These are phyloP conservation scores for Sugiyamaella boreocaroliniensis DNA, from an alignment of 805 yeast genomes.

Conservation along the genomic window DNA sequence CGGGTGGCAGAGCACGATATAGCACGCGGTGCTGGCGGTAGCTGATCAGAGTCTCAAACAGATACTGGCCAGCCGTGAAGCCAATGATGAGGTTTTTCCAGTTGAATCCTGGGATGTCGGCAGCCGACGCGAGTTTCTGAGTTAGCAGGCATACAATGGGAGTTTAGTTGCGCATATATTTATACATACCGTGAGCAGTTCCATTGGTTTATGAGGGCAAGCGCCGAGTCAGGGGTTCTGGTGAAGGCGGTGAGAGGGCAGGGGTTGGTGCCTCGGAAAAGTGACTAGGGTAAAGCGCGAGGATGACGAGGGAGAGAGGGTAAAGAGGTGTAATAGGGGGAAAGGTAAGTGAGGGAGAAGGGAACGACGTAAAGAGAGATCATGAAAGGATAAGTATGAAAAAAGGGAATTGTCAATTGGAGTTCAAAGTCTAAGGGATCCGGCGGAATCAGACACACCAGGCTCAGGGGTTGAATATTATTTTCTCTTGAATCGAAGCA, in stretches of 20 bases:
- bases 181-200: not conserved
- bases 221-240: not conserved
- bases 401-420: no score
- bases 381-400: no score
- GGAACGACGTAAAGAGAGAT: no score
- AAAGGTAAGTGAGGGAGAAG: no score
- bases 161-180: not conserved
- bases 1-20: constrained; percentile 54
- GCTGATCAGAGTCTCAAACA: constrained; percentile 66
- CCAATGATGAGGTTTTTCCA: constrained; percentile 77
- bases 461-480: no score
- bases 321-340: no score
- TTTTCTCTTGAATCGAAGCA: no score
- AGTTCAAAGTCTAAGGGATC: no score
- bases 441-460: no score
- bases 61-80: constrained; percentile 65
- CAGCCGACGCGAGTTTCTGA: constrained; percentile 38
- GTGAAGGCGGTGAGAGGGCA: not conserved
- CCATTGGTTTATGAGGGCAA: not conserved
- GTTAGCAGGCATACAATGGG: not conserved
- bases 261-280: no score
- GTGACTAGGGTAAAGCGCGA: no score
- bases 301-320: no score
- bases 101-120: constrained; percentile 63
- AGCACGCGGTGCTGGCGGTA: constrained; percentile 72